Evolutionary conservation across 306 rosid genomes (phyloP).

Genomic region (Senna tora): DNA sequence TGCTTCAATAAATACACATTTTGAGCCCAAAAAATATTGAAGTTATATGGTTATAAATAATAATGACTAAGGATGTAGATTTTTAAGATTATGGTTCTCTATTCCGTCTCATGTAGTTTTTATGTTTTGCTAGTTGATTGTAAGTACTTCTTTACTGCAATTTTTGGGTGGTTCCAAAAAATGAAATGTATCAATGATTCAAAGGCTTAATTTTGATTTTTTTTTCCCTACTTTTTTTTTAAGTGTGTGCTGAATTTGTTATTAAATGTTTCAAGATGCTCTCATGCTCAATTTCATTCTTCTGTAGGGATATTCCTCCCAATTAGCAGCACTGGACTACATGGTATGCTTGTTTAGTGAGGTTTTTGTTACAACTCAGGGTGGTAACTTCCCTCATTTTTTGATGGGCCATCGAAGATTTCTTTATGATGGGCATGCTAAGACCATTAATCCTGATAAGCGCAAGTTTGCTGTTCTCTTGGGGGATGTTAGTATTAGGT

Average conservation of each 20-base stretch:
- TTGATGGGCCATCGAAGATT: constrained; percentile 97
- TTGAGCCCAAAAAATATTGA: background rate
- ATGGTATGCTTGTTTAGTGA: constrained; percentile 86
- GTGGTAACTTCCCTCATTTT: constrained; percentile 99
- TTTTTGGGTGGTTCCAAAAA: constrained; percentile 19
- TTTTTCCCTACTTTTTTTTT: background rate
- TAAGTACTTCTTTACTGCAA: constrained; percentile 7
- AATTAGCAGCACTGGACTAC: constrained; percentile 94
- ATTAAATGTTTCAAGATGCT: constrained; percentile 30
- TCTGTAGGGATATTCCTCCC: constrained; percentile 85
- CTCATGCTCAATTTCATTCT: constrained; percentile 37
- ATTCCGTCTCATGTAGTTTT: constrained; percentile 18
- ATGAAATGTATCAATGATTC: background rate
- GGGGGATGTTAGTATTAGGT: constrained; percentile 68
- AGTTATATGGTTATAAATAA: background rate
- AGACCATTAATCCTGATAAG: constrained; percentile 92
- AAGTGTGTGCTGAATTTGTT: constrained; percentile 23
- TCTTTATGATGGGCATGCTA: constrained; percentile 79
- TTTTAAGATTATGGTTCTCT: constrained; percentile 29
- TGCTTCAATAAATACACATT: too few relatives aligned
- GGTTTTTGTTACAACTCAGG: constrained; percentile 96
- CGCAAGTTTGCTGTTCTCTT: constrained; percentile 82
- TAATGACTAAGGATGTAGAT: constrained; percentile 1
- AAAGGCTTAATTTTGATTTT: constrained; percentile 10
- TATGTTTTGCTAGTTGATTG: constrained; percentile 23